A percentile compares a stretch with the other conserved stretches of the same genome.
phyloP scores from a whole-genome alignment of 2,329 filamentous ascomycete genomes.

The Fusarium sp. region DNA sequence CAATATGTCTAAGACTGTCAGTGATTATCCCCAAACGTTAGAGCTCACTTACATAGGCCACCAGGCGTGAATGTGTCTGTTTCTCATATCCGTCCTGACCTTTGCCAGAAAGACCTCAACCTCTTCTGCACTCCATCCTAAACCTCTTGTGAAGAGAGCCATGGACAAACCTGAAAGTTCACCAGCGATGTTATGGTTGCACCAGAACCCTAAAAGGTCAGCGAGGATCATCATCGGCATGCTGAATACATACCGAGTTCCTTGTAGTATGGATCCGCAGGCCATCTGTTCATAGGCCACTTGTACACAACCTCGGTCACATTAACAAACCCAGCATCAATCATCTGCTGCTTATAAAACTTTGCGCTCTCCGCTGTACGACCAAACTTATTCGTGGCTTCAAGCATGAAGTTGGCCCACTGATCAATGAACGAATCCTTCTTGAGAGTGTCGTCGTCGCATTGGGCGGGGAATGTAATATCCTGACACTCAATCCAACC shows the following conservation, averaged over 20 bases:
- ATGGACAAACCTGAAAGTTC: constrained; percentile 56
- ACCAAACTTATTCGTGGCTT: constrained; percentile 50
- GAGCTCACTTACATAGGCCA: constrained; percentile 54
- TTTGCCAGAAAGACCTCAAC: constrained; percentile 53
- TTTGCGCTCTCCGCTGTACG: constrained; percentile 51
- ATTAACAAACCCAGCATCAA: constrained; percentile 66
- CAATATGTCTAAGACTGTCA: constrained; percentile 32
- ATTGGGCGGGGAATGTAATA: constrained; percentile 54
- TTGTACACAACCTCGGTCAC: constrained; percentile 63
- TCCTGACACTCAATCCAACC: constrained; percentile 62
- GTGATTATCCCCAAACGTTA: neutral
- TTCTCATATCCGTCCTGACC: constrained; percentile 53
- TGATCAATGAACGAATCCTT: constrained; percentile 47
- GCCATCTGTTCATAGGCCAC: constrained; percentile 66
- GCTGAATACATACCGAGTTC: constrained; percentile 57
- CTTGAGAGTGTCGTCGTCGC: constrained; percentile 58
- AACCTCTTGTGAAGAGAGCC: constrained; percentile 54
- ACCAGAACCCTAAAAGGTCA: constrained; percentile 54
- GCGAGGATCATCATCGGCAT: fast-evolving
- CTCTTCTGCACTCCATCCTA: constrained; percentile 54
- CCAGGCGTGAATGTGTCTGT: constrained; percentile 54
- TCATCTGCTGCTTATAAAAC: constrained; percentile 56
- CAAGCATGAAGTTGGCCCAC: constrained; percentile 50
- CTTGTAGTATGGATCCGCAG: constrained; percentile 64
- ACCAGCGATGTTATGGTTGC: constrained; percentile 51